Evolutionary conservation across 176 grass and related monocot species (phyloP).

Genomic region (Oryza punctata): DNA sequence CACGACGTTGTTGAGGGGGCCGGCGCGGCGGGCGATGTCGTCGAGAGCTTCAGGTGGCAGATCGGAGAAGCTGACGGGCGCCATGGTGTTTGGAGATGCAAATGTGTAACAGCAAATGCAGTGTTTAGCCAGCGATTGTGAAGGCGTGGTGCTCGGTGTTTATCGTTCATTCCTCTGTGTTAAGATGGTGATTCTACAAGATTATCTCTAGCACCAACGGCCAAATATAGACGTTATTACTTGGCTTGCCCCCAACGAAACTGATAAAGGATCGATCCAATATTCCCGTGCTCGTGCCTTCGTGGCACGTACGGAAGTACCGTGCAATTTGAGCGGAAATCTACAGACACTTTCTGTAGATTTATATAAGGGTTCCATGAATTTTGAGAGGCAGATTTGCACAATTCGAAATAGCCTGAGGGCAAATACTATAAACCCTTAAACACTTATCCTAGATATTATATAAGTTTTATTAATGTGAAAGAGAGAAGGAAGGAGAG

Average conservation of each 20-base stretch:
- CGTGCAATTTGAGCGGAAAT: too few species aligned
- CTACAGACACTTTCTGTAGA: too few species aligned
- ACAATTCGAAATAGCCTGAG: too few species aligned
- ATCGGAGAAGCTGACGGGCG: not conserved
- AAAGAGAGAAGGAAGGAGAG: too few species aligned
- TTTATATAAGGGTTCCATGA: too few species aligned
- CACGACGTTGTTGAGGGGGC: not conserved
- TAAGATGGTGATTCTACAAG: not conserved
- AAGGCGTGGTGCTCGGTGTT: not conserved
- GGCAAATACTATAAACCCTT: too few species aligned
- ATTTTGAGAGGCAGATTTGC: too few species aligned
- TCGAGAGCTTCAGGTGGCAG: constrained; percentile 1
- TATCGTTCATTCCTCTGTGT: not conserved
- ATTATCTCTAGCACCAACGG: not conserved
- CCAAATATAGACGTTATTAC: not conserved
- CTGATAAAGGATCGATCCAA: not conserved
- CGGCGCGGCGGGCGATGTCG: not conserved
- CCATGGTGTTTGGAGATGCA: not conserved
- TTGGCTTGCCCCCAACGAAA: constrained; percentile 1
- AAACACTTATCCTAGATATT: too few species aligned
- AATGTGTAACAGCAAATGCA: not conserved
- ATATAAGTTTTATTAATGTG: too few species aligned
- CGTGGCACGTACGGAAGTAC: too few species aligned
- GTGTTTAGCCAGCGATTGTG: not conserved
- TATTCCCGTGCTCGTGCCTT: too few species aligned